Conservation (phyloP, 768 basidiomycete species). For the Zangia roseola region DNA sequence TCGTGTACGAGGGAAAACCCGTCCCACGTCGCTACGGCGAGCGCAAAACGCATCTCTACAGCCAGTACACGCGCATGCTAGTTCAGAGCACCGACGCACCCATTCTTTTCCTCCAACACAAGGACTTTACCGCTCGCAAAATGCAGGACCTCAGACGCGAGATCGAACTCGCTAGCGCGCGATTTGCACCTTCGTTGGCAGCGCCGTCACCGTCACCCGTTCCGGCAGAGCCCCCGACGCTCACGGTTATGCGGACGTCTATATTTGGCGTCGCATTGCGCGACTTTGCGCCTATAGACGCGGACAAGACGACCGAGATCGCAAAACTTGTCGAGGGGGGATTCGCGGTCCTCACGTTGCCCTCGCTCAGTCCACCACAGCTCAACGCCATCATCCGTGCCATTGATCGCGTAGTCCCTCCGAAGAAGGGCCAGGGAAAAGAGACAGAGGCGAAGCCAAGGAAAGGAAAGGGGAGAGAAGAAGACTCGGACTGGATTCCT, state of each 20-base stretch:
- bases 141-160: conserved; percentile 69
- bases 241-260: conserved; percentile 73
- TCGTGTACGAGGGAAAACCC: conserved; percentile 51
- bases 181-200: conserved; percentile 31
- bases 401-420: conserved; percentile 65
- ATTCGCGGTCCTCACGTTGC: conserved; percentile 63
- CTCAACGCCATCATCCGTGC: conserved; percentile 64
- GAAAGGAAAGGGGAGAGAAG: conserved; percentile 49
- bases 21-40: conserved; percentile 68
- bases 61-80: conserved; percentile 76
- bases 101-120: conserved; percentile 76
- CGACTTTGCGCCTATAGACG: conserved; percentile 52
- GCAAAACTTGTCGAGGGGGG: conserved; percentile 56
- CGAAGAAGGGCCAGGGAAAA: conserved; percentile 49
- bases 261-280: conserved; percentile 79
- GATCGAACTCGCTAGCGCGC: conserved; percentile 55
- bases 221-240: conserved; percentile 42
- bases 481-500: conserved; percentile 61
- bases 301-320: conserved; percentile 48
- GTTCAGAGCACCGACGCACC: conserved; percentile 53
- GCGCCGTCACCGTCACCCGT: conserved; percentile 34
- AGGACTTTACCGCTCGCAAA: conserved; percentile 68
- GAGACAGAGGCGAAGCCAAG: conserved; percentile 47
- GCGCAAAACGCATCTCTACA: conserved; percentile 80
- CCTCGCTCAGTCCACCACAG: conserved; percentile 70